Evolutionary conservation across 2,329 filamentous ascomycete species (phyloP).

Genomic region (Dothideomycetes sp.): DNA sequence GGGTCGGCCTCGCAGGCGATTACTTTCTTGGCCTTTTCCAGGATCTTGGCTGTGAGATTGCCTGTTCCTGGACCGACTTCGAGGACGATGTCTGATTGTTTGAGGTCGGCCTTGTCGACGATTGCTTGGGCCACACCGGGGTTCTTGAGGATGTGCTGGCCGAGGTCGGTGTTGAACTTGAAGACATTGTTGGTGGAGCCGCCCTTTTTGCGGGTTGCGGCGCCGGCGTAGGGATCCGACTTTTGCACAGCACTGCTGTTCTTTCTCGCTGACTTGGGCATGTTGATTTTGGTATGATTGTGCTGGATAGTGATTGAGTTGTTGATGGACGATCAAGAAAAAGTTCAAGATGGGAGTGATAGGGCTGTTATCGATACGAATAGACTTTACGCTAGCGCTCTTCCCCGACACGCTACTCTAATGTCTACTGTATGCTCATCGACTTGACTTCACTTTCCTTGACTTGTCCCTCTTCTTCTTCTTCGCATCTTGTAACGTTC

Average conservation of each 20-base stretch:
- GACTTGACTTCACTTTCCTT: too few relatives aligned
- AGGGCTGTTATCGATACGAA: background rate
- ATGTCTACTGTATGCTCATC: too few relatives aligned
- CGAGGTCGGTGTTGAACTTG: slow-evolving; percentile 90
- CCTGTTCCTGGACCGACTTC: slow-evolving; percentile 88
- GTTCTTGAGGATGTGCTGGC: slow-evolving; percentile 88
- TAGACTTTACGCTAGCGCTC: background rate
- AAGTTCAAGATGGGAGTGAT: background rate
- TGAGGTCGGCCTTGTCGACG: slow-evolving; percentile 76
- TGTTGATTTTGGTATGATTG: slow-evolving; percentile 16
- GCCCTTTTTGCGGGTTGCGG: slow-evolving; percentile 36
- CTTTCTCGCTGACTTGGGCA: slow-evolving; percentile 32
- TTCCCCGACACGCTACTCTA: too few relatives aligned
- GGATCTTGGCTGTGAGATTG: slow-evolving; percentile 78
- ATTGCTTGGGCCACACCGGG: slow-evolving; percentile 74
- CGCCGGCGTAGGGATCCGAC: slow-evolving; percentile 33
- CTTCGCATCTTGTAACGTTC: too few relatives aligned
- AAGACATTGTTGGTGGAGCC: slow-evolving; percentile 65
- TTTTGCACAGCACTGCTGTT: slow-evolving; percentile 27
- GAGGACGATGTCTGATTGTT: slow-evolving; percentile 79
- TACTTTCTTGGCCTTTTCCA: slow-evolving; percentile 74
- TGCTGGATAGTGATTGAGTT: background rate
- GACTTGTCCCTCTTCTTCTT: too few relatives aligned
- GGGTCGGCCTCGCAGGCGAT: slow-evolving; percentile 90
- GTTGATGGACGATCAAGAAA: background rate